phyloP scores from a whole-genome alignment of 1,284 basidiomycete genomes.

The Cryptococcus sp. region DNA sequence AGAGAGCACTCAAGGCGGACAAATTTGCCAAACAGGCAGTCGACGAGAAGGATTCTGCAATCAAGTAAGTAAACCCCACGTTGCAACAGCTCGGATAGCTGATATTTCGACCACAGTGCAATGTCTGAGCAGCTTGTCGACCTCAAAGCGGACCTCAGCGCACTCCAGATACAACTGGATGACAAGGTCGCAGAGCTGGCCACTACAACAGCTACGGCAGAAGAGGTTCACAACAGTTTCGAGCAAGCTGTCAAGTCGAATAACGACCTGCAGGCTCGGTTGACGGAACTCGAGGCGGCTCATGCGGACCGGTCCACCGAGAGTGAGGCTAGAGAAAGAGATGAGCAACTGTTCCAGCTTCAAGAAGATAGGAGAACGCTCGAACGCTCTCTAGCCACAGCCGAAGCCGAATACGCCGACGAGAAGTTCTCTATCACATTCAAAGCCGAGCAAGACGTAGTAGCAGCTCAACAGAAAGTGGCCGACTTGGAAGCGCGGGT shows the following conservation, averaged over 20 bases:
- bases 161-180: conserved; percentile 22
- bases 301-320: conserved; percentile 32
- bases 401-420: conserved; percentile 11
- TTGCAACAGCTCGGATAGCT: too few species aligned
- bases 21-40: background rate
- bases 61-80: background rate
- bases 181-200: conserved; percentile 20
- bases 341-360: conserved; percentile 27
- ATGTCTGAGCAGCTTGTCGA: conserved; percentile 18
- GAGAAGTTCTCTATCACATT: conserved; percentile 17
- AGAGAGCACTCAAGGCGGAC: too few species aligned
- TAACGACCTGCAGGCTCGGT: conserved; percentile 19
- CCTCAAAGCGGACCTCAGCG: conserved; percentile 8
- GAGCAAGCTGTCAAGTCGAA: conserved; percentile 19
- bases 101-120: conserved; percentile 2
- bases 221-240: conserved; percentile 22
- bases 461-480: conserved; percentile 16
- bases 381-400: conserved; percentile 4
- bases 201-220: conserved; percentile 7
- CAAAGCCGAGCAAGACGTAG: conserved; percentile 13
- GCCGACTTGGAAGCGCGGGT: conserved; percentile 16
- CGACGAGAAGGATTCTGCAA: background rate
- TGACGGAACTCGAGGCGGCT: conserved; percentile 22
- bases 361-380: conserved; percentile 20
- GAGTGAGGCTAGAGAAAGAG: conserved; percentile 24